Conservation (phyloP, 2,329 filamentous ascomycete genomes). For the Xylaria sp. region DNA sequence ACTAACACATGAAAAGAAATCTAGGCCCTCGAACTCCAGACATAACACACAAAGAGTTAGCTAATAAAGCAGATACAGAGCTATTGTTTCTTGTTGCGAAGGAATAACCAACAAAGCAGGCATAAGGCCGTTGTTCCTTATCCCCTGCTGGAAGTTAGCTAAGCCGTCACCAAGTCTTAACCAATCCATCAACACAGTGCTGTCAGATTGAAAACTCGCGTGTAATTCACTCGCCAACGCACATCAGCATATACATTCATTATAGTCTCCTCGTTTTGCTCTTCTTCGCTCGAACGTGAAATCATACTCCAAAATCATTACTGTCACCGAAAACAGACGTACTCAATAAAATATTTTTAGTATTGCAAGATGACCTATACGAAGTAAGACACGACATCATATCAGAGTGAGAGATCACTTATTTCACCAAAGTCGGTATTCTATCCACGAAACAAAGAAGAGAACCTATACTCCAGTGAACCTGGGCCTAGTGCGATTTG, state of each 20-base stretch:
- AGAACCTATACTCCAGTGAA: slow-evolving; percentile 15
- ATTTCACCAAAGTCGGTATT: not conserved
- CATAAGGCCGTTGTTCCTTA: no score
- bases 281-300: not conserved
- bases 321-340: not conserved
- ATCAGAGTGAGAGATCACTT: not conserved
- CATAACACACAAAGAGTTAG: not conserved
- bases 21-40: not conserved
- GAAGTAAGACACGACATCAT: not conserved
- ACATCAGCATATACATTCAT: no score
- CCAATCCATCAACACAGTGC: not conserved
- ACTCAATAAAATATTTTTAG: not conserved
- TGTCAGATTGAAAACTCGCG: not conserved
- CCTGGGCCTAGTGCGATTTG: not conserved
- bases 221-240: not conserved
- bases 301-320: not conserved
- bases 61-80: not conserved
- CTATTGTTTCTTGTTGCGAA: not conserved
- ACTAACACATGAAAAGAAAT: not conserved
- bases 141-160: not conserved
- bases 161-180: not conserved
- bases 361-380: not conserved
- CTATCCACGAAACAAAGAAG: not conserved
- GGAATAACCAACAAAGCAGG: no score
- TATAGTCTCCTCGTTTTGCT: not conserved